Conservation (phyloP, 495 filamentous ascomycete species). For the Durotheca rogersii region DNA sequence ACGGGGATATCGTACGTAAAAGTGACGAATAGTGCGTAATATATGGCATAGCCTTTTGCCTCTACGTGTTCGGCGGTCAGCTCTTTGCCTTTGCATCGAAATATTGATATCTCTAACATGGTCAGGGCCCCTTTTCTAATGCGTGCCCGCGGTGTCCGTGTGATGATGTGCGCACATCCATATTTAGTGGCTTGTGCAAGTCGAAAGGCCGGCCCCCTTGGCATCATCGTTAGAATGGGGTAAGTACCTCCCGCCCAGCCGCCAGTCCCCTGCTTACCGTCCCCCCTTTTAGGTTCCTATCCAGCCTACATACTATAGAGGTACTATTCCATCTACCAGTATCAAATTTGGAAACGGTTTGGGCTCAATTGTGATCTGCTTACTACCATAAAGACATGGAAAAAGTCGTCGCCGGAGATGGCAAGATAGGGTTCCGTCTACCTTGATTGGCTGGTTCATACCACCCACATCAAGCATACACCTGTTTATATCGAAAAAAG, state of each 20-base stretch:
- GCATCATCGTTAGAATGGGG: conserved; percentile 17
- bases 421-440: neutral
- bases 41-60: no score
- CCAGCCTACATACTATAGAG: neutral
- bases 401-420: no score
- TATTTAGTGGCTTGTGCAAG: no score
- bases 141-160: no score
- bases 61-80: no score
- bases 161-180: no score
- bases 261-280: conserved; percentile 6
- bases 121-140: no score
- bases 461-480: neutral
- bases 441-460: neutral
- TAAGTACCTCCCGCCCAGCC: neutral
- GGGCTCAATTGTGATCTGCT: conserved; percentile 22
- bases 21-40: no score
- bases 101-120: no score
- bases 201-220: conserved; percentile 20
- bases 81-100: no score
- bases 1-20: no score
- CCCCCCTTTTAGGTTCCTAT: conserved; percentile 11
- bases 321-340: conserved; percentile 11
- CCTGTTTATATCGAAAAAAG: no score
- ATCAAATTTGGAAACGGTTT: neutral
- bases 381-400: neutral